phyloP scores from a whole-genome alignment of 768 basidiomycete genomes.

The Tulasnella sp. region DNA sequence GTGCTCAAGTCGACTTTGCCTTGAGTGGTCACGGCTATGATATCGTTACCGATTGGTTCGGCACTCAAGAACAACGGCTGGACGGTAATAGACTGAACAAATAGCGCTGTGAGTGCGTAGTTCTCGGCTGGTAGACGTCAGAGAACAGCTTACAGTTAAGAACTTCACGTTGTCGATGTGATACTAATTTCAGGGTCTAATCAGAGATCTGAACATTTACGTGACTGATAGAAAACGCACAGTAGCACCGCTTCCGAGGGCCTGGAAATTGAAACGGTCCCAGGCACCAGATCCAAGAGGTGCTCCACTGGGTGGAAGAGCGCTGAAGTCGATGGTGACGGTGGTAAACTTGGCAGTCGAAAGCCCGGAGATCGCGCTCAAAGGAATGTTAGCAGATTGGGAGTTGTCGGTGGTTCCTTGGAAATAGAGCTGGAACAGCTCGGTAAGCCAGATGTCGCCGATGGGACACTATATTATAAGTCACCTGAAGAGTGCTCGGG shows the following conservation, averaged over 20 bases:
- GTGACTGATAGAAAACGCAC: not conserved
- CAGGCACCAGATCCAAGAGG: slow-evolving; percentile 30
- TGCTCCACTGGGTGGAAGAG: slow-evolving; percentile 31
- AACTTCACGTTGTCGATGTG: slow-evolving; percentile 41
- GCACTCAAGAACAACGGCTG: slow-evolving; percentile 40
- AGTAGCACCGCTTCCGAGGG: slow-evolving; percentile 34
- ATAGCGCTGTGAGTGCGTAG: not conserved
- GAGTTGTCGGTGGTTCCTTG: slow-evolving; percentile 30
- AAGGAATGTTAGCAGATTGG: slow-evolving; percentile 31
- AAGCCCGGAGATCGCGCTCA: slow-evolving; percentile 32
- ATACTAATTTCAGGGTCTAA: slow-evolving; percentile 24
- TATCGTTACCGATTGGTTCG: slow-evolving; percentile 37
- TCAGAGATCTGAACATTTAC: not conserved
- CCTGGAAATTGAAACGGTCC: slow-evolving; percentile 43
- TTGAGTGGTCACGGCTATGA: slow-evolving; percentile 39
- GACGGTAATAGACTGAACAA: slow-evolving; percentile 32
- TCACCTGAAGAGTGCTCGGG: slow-evolving; percentile 23
- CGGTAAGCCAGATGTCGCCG: not conserved
- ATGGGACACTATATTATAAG: not conserved
- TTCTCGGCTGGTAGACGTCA: not conserved
- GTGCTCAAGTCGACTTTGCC: slow-evolving; percentile 36
- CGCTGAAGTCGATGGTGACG: slow-evolving; percentile 36
- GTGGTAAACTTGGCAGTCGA: slow-evolving; percentile 32
- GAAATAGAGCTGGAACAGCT: slow-evolving; percentile 25
- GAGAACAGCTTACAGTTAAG: slow-evolving; percentile 25